phyloP scores from a whole-genome alignment of 2,329 filamentous ascomycete species.

The Thelonectria discophora region DNA sequence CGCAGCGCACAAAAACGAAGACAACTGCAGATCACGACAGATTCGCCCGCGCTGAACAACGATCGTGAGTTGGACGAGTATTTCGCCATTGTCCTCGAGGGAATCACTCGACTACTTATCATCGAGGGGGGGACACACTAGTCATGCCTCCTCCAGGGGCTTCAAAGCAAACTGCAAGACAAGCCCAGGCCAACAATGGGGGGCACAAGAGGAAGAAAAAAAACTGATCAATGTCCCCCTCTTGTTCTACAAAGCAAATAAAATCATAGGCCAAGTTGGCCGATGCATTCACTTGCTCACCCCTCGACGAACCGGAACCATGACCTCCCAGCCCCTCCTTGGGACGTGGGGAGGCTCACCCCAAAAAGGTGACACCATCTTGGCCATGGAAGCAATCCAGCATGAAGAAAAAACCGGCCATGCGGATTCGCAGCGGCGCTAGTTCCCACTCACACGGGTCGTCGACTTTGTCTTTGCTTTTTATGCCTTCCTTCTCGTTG shows the following conservation, averaged over 20 bases:
- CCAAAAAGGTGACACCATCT: neutral
- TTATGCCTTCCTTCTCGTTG: neutral
- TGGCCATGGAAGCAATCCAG: neutral
- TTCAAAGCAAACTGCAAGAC: neutral
- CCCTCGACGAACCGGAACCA: neutral
- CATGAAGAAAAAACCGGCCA: neutral
- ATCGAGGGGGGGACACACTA: neutral
- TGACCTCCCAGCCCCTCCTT: neutral
- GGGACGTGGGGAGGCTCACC: too few species aligned
- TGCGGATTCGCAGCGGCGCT: neutral
- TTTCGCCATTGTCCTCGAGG: neutral
- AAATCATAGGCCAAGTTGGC: neutral
- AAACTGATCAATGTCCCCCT: neutral
- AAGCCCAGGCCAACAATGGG: neutral
- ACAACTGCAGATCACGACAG: neutral
- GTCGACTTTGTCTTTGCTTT: neutral
- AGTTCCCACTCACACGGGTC: slow-evolving; percentile 6
- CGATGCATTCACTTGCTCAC: neutral
- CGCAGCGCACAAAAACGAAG: neutral
- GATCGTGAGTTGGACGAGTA: neutral
- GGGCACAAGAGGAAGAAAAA: neutral
- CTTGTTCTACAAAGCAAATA: neutral
- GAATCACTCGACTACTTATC: neutral
- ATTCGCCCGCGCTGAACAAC: neutral
- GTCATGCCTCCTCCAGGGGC: slow-evolving; percentile 12